These are phyloP conservation scores for Ascochyta viciae-villosae DNA, from an alignment of 2,329 filamentous ascomycete genomes.

Conservation along the genomic window DNA sequence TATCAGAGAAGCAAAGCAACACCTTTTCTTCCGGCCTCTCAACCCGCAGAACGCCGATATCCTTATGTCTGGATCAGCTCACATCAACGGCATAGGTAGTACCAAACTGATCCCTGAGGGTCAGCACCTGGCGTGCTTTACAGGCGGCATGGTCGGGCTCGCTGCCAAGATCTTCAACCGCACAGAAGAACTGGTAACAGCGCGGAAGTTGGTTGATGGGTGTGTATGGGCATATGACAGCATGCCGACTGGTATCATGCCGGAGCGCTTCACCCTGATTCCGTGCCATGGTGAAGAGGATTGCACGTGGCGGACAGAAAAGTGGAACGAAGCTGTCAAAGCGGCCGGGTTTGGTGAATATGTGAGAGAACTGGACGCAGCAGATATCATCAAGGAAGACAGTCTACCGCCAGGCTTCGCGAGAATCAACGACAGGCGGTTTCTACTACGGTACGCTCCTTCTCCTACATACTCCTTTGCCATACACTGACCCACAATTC, in stretches of 20 bases:
- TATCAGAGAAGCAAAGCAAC: constrained; percentile 71
- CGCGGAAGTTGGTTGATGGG: constrained; percentile 60
- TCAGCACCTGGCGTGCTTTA: constrained; percentile 62
- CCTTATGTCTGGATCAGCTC: constrained; percentile 71
- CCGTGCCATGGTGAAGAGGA: constrained; percentile 51
- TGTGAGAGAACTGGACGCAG: constrained; percentile 24
- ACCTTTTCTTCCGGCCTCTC: constrained; percentile 81
- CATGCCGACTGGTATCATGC: constrained; percentile 61
- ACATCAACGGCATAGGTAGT: constrained; percentile 53
- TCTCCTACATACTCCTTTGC: neutral
- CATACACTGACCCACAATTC: neutral
- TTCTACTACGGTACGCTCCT: constrained; percentile 50
- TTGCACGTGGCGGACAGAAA: constrained; percentile 54
- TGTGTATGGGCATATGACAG: constrained; percentile 63
- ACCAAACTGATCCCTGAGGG: constrained; percentile 52
- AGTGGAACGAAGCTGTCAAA: constrained; percentile 52
- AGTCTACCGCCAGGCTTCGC: constrained; percentile 52
- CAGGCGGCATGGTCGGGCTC: constrained; percentile 63
- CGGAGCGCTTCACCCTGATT: constrained; percentile 55
- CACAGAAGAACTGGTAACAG: constrained; percentile 58
- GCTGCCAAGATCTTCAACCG: constrained; percentile 61
- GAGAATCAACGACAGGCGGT: constrained; percentile 47
- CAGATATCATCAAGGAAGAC: constrained; percentile 47
- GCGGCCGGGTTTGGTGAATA: constrained; percentile 22
- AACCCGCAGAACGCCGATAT: constrained; percentile 70